Evolutionary conservation across 2,329 filamentous ascomycete genomes (phyloP).

Genomic region (Alternaria atra): DNA sequence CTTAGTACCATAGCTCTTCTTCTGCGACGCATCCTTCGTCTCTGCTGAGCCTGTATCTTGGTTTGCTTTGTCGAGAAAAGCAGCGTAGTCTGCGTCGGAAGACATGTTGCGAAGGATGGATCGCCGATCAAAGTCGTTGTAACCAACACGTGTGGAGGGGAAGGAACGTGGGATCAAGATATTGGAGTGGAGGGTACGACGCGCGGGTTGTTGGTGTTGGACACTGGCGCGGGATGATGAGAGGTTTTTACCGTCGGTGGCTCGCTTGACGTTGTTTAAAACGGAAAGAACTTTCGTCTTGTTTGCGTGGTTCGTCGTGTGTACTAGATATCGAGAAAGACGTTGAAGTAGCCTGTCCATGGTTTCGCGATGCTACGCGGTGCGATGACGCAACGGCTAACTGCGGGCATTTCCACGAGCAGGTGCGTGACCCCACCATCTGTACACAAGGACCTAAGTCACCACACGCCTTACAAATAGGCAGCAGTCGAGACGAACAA

Average conservation of each 20-base stretch:
- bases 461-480: neutral
- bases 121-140: neutral
- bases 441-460: neutral
- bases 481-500: neutral
- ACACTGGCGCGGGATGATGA: neutral
- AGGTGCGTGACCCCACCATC: conserved; percentile 11
- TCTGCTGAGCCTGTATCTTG: conserved; percentile 60
- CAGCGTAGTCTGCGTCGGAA: conserved; percentile 82
- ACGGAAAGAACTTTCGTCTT: neutral
- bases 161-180: neutral
- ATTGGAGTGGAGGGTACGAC: neutral
- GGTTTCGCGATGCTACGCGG: conserved; percentile 11
- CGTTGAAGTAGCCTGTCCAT: conserved; percentile 26
- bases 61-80: conserved; percentile 89
- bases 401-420: conserved; percentile 18
- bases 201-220: neutral
- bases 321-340: conserved; percentile 7
- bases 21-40: conserved; percentile 30
- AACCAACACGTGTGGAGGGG: neutral
- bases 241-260: neutral
- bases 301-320: neutral
- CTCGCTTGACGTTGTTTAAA: neutral
- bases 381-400: conserved; percentile 38
- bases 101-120: conserved; percentile 62
- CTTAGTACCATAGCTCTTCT: conserved; percentile 44